Base-by-base conservation (phyloP, 1,284 basidiomycete genomes). In the Agroathelia rolfsii region DNA sequence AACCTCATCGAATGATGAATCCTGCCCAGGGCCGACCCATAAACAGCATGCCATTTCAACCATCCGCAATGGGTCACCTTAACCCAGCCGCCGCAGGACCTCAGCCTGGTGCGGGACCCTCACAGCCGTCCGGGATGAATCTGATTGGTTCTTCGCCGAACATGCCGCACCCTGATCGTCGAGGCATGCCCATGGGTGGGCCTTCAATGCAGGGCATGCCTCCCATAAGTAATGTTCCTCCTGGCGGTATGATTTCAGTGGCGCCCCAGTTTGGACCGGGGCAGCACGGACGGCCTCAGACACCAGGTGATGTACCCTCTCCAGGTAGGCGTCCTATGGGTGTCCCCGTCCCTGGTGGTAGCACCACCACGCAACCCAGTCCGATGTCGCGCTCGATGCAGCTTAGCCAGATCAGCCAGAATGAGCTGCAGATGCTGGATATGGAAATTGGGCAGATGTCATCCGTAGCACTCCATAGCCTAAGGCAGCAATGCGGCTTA, bases 11-110 rank as follows among this genome's bases (percentile, higher is more conserved):
- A 32, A 63, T 73, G 17, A 66, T 53, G 4, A 69, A 71, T 1
- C 73, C 76, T 0, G 58, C 61, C 15, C 51, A 59, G 33, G 45
- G 52, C 13, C 50, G 47, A n/a, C n/a, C n/a, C n/a, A n/a, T n/a
- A n/a, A n/a, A n/a, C n/a, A n/a, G n/a, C n/a, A n/a, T n/a, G n/a
- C n/a, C n/a, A n/a, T n/a, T n/a, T n/a, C n/a, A n/a, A n/a, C n/a
- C n/a, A n/a, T n/a, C n/a, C 13, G 62, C 69, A 52, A 57, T 62
- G 41, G 53, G 57, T 14, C 65, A 69, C 1, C 69, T 52, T 3
- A 80, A 76, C 43, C 77, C 77, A 9, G 72, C 68, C 5, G 35
- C 79, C 43, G 51, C 58, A 3, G 42, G 58, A 23, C 64, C 71
- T 8, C 63, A 66, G 41, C 55, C 62, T 0, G 63, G 66, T 12